Evolutionary conservation across 257 asterid genomes (phyloP).

Genomic region (Primulina huaijiensis): DNA sequence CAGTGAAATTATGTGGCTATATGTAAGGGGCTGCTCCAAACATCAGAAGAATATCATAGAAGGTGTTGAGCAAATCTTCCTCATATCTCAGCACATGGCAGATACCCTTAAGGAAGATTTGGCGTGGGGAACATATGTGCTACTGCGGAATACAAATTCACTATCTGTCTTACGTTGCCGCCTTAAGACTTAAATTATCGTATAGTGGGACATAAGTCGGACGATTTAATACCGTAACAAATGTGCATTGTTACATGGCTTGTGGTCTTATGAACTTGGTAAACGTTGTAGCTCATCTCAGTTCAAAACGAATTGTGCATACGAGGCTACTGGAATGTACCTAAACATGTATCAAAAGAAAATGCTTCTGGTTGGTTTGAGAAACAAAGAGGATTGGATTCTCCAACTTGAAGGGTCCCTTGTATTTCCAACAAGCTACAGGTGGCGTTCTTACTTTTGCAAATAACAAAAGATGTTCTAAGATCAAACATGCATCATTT

Average conservation of each 20-base stretch:
- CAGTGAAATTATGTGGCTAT: conserved; percentile 11
- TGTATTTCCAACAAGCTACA: conserved; percentile 58
- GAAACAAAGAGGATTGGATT: conserved; percentile 51
- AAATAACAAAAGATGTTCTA: not conserved
- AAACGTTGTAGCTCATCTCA: conserved; percentile 57
- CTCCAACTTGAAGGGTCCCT: conserved; percentile 49
- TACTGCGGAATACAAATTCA: conserved; percentile 85
- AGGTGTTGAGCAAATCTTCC: conserved; percentile 66
- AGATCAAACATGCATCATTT: no score
- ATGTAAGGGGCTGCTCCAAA: conserved; percentile 67
- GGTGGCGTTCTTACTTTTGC: conserved; percentile 34
- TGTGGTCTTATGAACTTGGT: conserved; percentile 23
- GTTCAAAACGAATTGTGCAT: conserved; percentile 62
- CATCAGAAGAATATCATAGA: conserved; percentile 58
- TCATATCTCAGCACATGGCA: conserved; percentile 51
- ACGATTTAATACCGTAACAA: not conserved
- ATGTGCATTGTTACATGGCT: not conserved
- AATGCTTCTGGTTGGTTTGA: conserved; percentile 52
- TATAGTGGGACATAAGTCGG: conserved; percentile 10
- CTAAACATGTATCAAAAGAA: conserved; percentile 52
- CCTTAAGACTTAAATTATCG: conserved; percentile 17
- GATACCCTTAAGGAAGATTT: conserved; percentile 67
- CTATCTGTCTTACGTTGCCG: conserved; percentile 67
- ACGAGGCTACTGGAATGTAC: conserved; percentile 88
- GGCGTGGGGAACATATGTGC: conserved; percentile 91